Evolutionary conservation across 805 yeast genomes (phyloP).

Genomic region (Lipomyces starkeyi): DNA sequence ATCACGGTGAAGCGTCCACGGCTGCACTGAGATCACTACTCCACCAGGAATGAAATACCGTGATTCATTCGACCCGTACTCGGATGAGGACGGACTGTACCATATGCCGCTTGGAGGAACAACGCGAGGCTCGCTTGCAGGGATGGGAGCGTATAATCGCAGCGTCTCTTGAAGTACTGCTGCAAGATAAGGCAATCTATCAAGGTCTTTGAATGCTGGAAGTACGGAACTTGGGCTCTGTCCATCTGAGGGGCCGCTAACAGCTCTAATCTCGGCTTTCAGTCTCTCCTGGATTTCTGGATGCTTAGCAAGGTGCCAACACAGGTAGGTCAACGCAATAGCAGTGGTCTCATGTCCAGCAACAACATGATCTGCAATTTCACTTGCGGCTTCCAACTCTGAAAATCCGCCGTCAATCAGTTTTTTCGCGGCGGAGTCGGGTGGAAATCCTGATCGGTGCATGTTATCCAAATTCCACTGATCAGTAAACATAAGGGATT

Average conservation of each 20-base stretch:
- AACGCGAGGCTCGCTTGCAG: constrained; percentile 72
- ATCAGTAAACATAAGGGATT: constrained; percentile 22
- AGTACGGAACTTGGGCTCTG: constrained; percentile 29
- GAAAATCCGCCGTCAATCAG: constrained; percentile 41
- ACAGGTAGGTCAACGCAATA: constrained; percentile 62
- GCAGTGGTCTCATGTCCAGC: constrained; percentile 84
- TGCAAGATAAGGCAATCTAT: constrained; percentile 60
- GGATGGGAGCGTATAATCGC: constrained; percentile 71
- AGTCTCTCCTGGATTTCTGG: constrained; percentile 58
- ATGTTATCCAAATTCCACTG: constrained; percentile 20
- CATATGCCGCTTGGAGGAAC: constrained; percentile 47
- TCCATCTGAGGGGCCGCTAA: constrained; percentile 39
- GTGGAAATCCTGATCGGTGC: not conserved
- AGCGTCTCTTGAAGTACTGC: constrained; percentile 67
- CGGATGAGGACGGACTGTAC: not conserved
- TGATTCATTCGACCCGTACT: not conserved
- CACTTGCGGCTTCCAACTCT: constrained; percentile 52
- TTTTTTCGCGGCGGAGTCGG: constrained; percentile 36
- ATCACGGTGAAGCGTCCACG: constrained; percentile 67
- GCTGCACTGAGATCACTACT: constrained; percentile 61
- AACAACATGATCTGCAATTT: constrained; percentile 66
- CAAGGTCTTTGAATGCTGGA: constrained; percentile 52
- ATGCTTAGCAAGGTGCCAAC: constrained; percentile 61
- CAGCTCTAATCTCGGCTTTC: constrained; percentile 55
- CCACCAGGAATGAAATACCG: not conserved